Base-by-base conservation (phyloP, 2,329 filamentous ascomycete genomes). In the Colletotrichum sp. region DNA sequence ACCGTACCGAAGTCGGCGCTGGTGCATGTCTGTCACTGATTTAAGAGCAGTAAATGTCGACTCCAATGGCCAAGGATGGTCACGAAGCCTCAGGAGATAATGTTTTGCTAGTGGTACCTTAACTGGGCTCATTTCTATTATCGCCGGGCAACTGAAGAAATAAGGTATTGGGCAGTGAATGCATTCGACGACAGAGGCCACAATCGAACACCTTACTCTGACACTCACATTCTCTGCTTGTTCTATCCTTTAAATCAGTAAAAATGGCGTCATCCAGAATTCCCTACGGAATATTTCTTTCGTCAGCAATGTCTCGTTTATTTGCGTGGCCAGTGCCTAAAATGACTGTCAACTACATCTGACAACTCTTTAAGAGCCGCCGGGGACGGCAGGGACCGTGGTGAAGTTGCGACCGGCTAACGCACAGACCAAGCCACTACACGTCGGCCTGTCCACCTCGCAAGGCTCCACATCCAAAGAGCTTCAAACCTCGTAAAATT, bases 401-500 rank as follows among this genome's bases (percentile, higher is more conserved):
- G 34, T 55, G 32, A 67, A 64, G 63, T 57, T n/a, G 32, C 66
- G 21, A 48, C 67, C 16, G 32, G 26, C 13, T 34, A 21, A 16
- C 70, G 73, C 73, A 75, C 73, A 68, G 73, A 72, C 73, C 73
- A 75, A 30, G 43, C 21, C 21, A 52, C 63, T 67, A 48, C 73
- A 52, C 36, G 26, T 26, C 52, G 34, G 63, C 32, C 57, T 52
- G 55, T n/a, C 70, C 43, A 67, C 30, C 65, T 69, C 64, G 26
- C 32, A 55, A 75, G 73, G 73, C 73, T 73, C 73, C 73, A 75
- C 73, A 21, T 68, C 57, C 34, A 30, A 21, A 73, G 73, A 75
- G 73, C 73, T 75, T 75, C 73, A 75, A 68, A 65, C 68, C 63
- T 68, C 32, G 73, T 64, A 75, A 75, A 75, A 28, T 75, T 75